Base-by-base conservation (phyloP, 2,329 filamentous ascomycete genomes). In the Aspergillus sp. region DNA sequence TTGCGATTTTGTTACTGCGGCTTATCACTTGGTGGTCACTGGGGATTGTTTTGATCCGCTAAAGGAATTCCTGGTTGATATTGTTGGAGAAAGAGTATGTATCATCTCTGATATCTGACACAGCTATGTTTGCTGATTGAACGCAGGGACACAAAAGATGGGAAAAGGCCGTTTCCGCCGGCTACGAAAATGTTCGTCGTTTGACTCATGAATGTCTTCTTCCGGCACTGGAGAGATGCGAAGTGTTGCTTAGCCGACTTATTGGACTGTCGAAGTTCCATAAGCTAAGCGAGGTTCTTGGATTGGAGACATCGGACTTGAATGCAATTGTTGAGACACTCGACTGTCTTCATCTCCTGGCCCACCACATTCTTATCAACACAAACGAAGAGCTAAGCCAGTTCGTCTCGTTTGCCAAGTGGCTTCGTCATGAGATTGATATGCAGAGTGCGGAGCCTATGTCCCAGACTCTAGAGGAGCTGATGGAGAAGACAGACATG, bases 201-300 rank as follows among this genome's bases (percentile, higher is more conserved):
- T 75, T 97, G 9, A 75, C 90, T 0, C 90, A 95, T 59, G 85
- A 95, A 60, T 90, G 94, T 62, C 82, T 96, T 40, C 75, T 97
- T 2, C 93, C 93, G 0, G 89, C 88, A 0, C 73, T 97, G 2
- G 90, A 97, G 55, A 82, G 91, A 41, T 86, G 86, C 53, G 79
- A 80, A 37, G 82, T 96, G 26, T 83, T 95, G 29, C 77, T 95
- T 27, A 89, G 86, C 53, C 83, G 89, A 9, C 77, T 98, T 1
- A 80, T 86, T 19, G 91, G 93, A 1, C 79, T 97, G 9, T 89
- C 90, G 4, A 82, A 81, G 47, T 95, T 90, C 56, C 81, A 91
- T 59, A 83, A 85, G 46, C 72, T 77, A 29, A 77, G 78, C 39
- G 77, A 81, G 44, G 76, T 81, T 38, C 77, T 88, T 33, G 86